Base-by-base conservation (phyloP, 306 rosid species). In the Rosa persica region DNA sequence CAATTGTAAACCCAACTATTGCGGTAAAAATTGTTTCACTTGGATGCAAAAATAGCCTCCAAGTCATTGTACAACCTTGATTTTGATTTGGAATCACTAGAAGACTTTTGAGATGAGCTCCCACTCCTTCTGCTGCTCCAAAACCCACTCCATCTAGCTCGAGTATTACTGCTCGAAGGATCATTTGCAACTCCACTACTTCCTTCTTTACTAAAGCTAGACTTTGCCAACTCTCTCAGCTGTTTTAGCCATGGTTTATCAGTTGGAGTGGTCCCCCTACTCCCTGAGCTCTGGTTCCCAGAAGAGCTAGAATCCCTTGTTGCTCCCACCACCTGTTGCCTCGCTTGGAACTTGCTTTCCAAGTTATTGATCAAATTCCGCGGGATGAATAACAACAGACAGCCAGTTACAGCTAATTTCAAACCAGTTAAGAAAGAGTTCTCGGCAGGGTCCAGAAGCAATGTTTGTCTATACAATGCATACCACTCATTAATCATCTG, bases 11-110 rank as follows among this genome's bases (percentile, higher is more conserved):
- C 12, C 42, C 42, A 22, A 48, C 55, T 58, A 44, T 13, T 61
- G 48, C 15, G 60, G 38, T 60, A 19, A 44, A 76, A 44, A 12
- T 19, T 19, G 30, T 82, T 75, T 91, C 89, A 92, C 82, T 87
- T 88, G 78, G 98, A 88, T 67, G 97, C 88, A 90, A 94, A 94
- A 85, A 94, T 94, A 73, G 93, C 93, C 86, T 94, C 98, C 82
- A 94, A 82, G 83, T 94, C 97, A 82, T 88, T 76, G 80, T 86
- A 75, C 80, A 92, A 80, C 6, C 83, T 83, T 69, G 89, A 80
- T 79, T 90, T 94, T 48, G 92, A 73, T 79, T 85, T 90, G 77
- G 23, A 83, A 79, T 94, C 93, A 76, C 86, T 67, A 78, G 92
- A 77, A 39, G 87, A 76, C 47, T 72, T 42, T 22, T 62, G 57